A percentile compares a stretch with the other conserved stretches of the same genome.
phyloP scores from a whole-genome alignment of 192 early-diverging fungal species.

The Phlyctochytrium arcticum region DNA sequence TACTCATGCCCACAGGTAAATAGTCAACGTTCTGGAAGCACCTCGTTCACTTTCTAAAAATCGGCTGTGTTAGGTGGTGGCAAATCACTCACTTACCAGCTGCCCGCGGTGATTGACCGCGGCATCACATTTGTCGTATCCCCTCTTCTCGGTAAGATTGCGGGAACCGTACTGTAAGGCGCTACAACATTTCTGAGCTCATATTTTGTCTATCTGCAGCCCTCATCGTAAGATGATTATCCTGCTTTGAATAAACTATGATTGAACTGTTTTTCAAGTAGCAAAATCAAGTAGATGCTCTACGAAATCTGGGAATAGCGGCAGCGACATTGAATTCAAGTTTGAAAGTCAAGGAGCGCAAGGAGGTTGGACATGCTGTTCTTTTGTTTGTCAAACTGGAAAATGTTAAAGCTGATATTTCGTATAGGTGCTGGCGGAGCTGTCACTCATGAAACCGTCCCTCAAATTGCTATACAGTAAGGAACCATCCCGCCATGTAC shows the following conservation, averaged over 20 bases:
- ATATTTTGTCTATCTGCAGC: constrained; percentile 2
- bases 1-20: constrained; percentile 47
- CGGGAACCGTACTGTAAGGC: not conserved
- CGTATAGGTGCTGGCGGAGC: constrained; percentile 28
- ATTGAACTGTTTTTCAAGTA: not conserved
- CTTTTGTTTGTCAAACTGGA: not conserved
- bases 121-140: constrained; percentile 46
- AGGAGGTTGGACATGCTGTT: constrained; percentile 13
- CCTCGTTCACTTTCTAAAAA: not conserved
- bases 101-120: constrained; percentile 37
- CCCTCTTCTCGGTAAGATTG: constrained; percentile 37
- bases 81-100: constrained; percentile 46
- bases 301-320: constrained; percentile 26
- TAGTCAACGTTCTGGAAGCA: not conserved
- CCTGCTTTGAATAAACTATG: not conserved
- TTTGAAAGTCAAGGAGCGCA: constrained; percentile 26
- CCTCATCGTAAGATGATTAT: constrained; percentile 17
- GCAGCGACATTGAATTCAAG: constrained; percentile 39
- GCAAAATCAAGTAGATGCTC: constrained; percentile 48
- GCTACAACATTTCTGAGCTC: not conserved
- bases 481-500: too few relatives aligned
- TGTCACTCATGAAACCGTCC: constrained; percentile 13
- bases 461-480: constrained; percentile 43
- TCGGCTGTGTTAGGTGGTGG: constrained; percentile 32
- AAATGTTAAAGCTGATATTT: not conserved